Percentiles rank a stretch among this genome's conserved stretches.
Conservation (phyloP, 208 protist species). For the Angomonas desouzai region DNA sequence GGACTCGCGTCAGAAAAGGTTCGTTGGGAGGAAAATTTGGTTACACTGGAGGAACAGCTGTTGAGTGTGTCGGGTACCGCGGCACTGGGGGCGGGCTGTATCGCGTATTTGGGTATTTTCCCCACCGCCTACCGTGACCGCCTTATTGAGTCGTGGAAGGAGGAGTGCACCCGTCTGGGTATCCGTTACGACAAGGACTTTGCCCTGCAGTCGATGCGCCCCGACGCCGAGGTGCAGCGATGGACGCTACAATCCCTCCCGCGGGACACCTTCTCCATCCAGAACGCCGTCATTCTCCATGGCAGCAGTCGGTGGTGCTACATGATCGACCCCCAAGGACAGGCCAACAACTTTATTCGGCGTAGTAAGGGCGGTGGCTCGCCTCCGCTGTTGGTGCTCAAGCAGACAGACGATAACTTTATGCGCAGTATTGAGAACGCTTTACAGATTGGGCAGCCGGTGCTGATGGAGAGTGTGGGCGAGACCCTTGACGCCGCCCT, state of each 20-base stretch:
- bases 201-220: slow-evolving; percentile 78
- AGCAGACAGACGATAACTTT: slow-evolving; percentile 88
- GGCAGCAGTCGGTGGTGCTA: slow-evolving; percentile 88
- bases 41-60: slow-evolving; percentile 55
- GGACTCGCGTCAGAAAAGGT: slow-evolving; percentile 78
- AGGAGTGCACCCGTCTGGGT: slow-evolving; percentile 44
- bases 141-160: slow-evolving; percentile 60
- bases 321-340: slow-evolving; percentile 93
- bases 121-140: slow-evolving; percentile 68
- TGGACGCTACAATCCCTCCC: slow-evolving; percentile 95
- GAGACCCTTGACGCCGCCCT: slow-evolving; percentile 95
- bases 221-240: slow-evolving; percentile 85
- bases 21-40: slow-evolving; percentile 69
- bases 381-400: slow-evolving; percentile 83
- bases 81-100: slow-evolving; percentile 79
- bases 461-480: slow-evolving; percentile 94
- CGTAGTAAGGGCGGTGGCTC: slow-evolving; percentile 68
- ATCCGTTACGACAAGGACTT: slow-evolving; percentile 74
- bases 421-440: slow-evolving; percentile 92
- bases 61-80: slow-evolving; percentile 68
- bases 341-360: slow-evolving; percentile 94
- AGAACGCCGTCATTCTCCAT: slow-evolving; percentile 89
- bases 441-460: slow-evolving; percentile 92
- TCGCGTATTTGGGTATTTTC: slow-evolving; percentile 91
- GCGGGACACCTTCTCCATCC: slow-evolving; percentile 86